Evolutionary conservation across 768 basidiomycete species (phyloP).

Genomic region (Lepiota brunneoincarnata): DNA sequence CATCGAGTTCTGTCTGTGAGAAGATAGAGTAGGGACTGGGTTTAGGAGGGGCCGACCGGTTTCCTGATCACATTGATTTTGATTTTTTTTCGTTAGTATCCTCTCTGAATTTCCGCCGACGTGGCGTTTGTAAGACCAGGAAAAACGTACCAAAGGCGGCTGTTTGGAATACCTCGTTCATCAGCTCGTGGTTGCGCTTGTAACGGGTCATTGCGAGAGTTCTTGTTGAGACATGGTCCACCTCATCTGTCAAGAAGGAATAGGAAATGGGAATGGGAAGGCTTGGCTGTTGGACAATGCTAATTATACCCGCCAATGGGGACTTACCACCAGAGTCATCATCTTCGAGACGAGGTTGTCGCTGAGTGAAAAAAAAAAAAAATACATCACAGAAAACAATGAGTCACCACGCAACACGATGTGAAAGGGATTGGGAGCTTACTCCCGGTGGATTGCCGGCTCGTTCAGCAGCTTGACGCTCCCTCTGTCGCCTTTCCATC

Average conservation of each 20-base stretch:
- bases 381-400: background rate
- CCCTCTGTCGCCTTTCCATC: slow-evolving; percentile 51
- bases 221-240: slow-evolving; percentile 69
- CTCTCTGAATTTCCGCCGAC: background rate
- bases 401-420: slow-evolving; percentile 1
- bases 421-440: slow-evolving; percentile 17
- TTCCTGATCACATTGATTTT: slow-evolving; percentile 29
- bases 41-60: slow-evolving; percentile 37
- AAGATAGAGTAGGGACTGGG: slow-evolving; percentile 59
- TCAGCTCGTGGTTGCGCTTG: slow-evolving; percentile 77
- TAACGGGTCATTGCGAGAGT: slow-evolving; percentile 72
- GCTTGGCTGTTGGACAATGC: background rate
- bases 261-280: background rate
- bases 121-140: background rate
- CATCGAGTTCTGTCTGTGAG: slow-evolving; percentile 52
- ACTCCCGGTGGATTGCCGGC: slow-evolving; percentile 40
- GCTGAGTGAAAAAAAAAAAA: slow-evolving; percentile 21
- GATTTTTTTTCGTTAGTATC: background rate
- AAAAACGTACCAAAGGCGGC: slow-evolving; percentile 58
- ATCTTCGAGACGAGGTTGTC: slow-evolving; percentile 40
- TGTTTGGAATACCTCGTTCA: slow-evolving; percentile 78
- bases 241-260: slow-evolving; percentile 43
- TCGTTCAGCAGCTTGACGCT: slow-evolving; percentile 33
- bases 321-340: slow-evolving; percentile 65
- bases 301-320: background rate